These are phyloP conservation scores for Epichloe scottii DNA, from an alignment of 2,329 filamentous ascomycete genomes.

Conservation along the genomic window DNA sequence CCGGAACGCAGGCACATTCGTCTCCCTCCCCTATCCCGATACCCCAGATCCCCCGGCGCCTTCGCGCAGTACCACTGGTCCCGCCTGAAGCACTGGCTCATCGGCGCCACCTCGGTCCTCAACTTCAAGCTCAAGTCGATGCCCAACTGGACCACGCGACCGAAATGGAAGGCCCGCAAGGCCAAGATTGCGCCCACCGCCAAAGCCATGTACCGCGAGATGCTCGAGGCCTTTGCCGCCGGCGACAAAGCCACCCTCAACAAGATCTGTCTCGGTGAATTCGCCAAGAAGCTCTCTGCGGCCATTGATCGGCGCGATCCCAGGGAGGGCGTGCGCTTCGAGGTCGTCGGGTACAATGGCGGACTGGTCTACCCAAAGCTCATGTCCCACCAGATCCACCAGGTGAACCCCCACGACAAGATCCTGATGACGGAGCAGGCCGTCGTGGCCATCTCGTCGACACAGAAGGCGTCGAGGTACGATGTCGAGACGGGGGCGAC, in stretches of 20 bases:
- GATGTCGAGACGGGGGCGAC: slow-evolving; percentile 22
- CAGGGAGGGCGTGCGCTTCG: slow-evolving; percentile 36
- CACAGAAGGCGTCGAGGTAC: slow-evolving; percentile 38
- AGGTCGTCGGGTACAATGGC: slow-evolving; percentile 38
- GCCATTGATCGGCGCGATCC: slow-evolving; percentile 40
- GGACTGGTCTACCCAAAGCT: slow-evolving; percentile 32
- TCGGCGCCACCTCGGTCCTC: slow-evolving; percentile 22
- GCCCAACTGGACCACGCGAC: slow-evolving; percentile 27
- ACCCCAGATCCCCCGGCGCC: slow-evolving; percentile 15
- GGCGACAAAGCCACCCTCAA: slow-evolving; percentile 40
- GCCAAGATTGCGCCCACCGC: slow-evolving; percentile 37
- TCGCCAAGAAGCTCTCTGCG: slow-evolving; percentile 37
- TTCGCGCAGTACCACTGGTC: slow-evolving; percentile 26
- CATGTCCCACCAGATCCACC: slow-evolving; percentile 40
- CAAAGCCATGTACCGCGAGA: slow-evolving; percentile 44
- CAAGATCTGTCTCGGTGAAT: slow-evolving; percentile 39
- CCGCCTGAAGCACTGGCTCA: slow-evolving; percentile 22
- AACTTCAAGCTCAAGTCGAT: slow-evolving; percentile 33
- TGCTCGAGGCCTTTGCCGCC: slow-evolving; percentile 48
- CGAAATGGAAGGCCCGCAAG: slow-evolving; percentile 30
- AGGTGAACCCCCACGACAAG: slow-evolving; percentile 30
- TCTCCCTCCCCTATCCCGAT: slow-evolving; percentile 27
- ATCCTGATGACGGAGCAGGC: slow-evolving; percentile 33
- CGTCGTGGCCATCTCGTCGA: slow-evolving; percentile 46
- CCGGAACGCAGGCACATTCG: slow-evolving; percentile 30